Evolutionary conservation across 2,329 filamentous ascomycete species (phyloP).

Genomic region (Atkinsonella texensis): DNA sequence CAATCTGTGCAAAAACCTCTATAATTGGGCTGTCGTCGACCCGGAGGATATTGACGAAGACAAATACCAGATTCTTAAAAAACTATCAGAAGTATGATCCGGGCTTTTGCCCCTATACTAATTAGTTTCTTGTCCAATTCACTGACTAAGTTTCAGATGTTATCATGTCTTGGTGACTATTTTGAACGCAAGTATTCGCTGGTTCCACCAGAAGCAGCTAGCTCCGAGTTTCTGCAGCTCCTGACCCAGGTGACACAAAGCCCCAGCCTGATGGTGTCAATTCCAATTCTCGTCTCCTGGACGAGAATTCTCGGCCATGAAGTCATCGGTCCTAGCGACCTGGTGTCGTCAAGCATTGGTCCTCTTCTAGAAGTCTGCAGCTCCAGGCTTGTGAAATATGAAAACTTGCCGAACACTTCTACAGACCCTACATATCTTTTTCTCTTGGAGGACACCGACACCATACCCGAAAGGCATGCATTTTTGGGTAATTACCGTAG

Average conservation of each 20-base stretch:
- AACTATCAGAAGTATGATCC: slow-evolving; percentile 68
- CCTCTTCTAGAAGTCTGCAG: slow-evolving; percentile 74
- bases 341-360: slow-evolving; percentile 53
- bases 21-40: slow-evolving; percentile 69
- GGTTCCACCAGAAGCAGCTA: slow-evolving; percentile 50
- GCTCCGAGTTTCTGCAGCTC: slow-evolving; percentile 66
- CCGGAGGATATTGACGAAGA: slow-evolving; percentile 78
- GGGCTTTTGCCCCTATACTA: neutral
- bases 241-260: slow-evolving; percentile 70
- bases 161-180: slow-evolving; percentile 75
- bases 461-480: slow-evolving; percentile 81
- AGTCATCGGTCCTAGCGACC: slow-evolving; percentile 51
- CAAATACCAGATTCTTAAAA: slow-evolving; percentile 86
- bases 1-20: slow-evolving; percentile 58
- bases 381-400: slow-evolving; percentile 74
- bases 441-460: slow-evolving; percentile 88
- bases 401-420: slow-evolving; percentile 70
- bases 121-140: neutral
- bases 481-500: slow-evolving; percentile 93
- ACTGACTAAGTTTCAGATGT: slow-evolving; percentile 41
- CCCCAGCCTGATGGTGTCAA: slow-evolving; percentile 83
- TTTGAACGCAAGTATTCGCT: slow-evolving; percentile 64
- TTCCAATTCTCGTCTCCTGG: slow-evolving; percentile 85
- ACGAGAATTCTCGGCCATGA: slow-evolving; percentile 66
- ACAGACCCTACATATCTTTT: slow-evolving; percentile 71